phyloP scores from a whole-genome alignment of 129 eudicot genomes.

The Helianthus tuberosus region DNA sequence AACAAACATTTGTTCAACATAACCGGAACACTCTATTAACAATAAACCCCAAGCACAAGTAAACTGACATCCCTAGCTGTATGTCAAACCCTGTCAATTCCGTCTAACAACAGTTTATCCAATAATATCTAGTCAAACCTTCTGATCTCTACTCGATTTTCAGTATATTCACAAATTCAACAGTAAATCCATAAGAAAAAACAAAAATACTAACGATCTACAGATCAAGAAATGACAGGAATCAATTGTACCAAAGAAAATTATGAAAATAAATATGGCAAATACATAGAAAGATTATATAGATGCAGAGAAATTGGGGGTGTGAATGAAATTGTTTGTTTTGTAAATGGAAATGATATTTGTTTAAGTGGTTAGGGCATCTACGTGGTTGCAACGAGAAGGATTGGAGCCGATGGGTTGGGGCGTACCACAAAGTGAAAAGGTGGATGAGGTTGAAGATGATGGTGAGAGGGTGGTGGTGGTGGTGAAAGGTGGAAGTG shows the following conservation, averaged over 20 bases:
- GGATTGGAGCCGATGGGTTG: not conserved
- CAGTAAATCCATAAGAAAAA: not conserved
- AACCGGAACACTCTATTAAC: not conserved
- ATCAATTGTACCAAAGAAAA: conserved; percentile 4
- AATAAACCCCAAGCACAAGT: conserved; percentile 3
- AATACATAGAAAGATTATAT: not conserved
- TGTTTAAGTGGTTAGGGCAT: conserved; percentile 12
- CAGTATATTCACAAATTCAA: conserved; percentile 15
- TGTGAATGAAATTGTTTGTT: not conserved
- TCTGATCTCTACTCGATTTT: conserved; percentile 13
- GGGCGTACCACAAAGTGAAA: not conserved
- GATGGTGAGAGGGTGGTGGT: no score
- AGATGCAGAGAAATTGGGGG: not conserved
- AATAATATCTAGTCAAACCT: conserved; percentile 11
- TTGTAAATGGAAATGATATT: not conserved
- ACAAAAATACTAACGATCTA: no score
- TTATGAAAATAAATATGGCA: not conserved
- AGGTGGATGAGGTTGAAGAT: no score
- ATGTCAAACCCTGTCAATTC: not conserved
- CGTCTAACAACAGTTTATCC: not conserved
- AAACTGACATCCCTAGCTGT: not conserved
- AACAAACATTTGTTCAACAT: not conserved
- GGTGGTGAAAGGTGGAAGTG: no score
- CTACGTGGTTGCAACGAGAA: conserved; percentile 12
- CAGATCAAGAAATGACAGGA: conserved; percentile 24